Conservation (phyloP, 192 early-diverging fungal genomes). For the Coemansia sp. region DNA sequence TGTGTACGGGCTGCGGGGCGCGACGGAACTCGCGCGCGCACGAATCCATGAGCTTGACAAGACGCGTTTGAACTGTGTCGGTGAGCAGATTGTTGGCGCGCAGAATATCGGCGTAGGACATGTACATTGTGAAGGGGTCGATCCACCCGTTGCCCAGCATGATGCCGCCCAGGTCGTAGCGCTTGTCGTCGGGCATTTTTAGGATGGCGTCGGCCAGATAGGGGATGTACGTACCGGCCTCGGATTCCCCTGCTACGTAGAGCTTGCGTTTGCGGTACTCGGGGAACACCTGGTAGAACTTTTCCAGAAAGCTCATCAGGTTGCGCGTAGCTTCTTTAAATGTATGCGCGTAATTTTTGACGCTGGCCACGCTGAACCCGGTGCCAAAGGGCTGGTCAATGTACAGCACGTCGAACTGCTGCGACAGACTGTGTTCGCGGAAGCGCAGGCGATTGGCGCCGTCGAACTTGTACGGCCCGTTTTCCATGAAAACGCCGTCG, state of each 20-base stretch:
- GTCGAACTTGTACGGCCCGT: conserved; percentile 58
- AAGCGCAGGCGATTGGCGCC: conserved; percentile 24
- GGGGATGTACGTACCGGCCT: conserved; percentile 70
- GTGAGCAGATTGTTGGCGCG: conserved; percentile 34
- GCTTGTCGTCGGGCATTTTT: conserved; percentile 24
- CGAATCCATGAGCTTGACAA: conserved; percentile 27
- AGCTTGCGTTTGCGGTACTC: conserved; percentile 51
- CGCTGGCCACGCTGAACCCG: conserved; percentile 46
- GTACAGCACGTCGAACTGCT: conserved; percentile 52
- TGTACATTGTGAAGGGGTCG: conserved; percentile 60
- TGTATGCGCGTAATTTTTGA: conserved; percentile 14
- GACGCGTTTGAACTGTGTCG: conserved; percentile 12
- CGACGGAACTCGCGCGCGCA: conserved; percentile 40
- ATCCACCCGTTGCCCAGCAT: conserved; percentile 80
- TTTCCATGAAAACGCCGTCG: conserved; percentile 68
- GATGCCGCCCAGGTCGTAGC: conserved; percentile 50
- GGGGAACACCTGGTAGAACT: conserved; percentile 59
- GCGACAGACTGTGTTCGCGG: conserved; percentile 42
- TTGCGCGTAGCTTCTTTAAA: conserved; percentile 41
- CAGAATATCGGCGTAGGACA: conserved; percentile 52
- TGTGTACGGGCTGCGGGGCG: conserved; percentile 51
- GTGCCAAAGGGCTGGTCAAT: conserved; percentile 71
- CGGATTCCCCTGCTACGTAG: conserved; percentile 74
- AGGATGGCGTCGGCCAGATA: conserved; percentile 62
- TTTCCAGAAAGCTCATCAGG: conserved; percentile 56